phyloP scores from a whole-genome alignment of 225 moss, liverwort and hornwort genomes.

The Sphagnum contortum region DNA sequence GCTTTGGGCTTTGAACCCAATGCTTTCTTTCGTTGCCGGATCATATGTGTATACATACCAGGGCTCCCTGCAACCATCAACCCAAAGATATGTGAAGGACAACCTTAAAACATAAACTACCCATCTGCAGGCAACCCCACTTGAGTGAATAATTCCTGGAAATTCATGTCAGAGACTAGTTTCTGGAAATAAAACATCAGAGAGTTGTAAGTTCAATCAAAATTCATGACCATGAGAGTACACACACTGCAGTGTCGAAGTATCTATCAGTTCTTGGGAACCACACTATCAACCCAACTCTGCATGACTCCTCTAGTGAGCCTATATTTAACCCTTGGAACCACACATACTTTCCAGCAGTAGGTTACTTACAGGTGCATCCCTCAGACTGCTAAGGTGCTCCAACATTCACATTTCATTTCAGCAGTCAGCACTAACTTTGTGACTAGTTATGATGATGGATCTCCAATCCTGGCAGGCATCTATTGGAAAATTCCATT shows the following conservation, averaged over 20 bases:
- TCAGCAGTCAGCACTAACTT: no score
- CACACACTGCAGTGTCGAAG: background rate
- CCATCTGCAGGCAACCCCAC: background rate
- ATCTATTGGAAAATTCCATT: no score
- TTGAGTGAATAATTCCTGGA: background rate
- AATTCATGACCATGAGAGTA: background rate
- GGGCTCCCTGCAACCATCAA: slow-evolving; percentile 54
- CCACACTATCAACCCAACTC: no score
- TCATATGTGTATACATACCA: slow-evolving; percentile 84
- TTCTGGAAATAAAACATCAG: background rate
- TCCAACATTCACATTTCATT: no score
- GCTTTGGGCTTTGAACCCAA: slow-evolving; percentile 41
- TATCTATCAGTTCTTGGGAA: background rate
- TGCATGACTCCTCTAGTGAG: no score
- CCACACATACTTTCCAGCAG: no score
- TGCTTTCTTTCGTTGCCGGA: slow-evolving; percentile 76
- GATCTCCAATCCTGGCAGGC: no score
- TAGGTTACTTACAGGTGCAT: no score
- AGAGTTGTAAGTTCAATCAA: background rate
- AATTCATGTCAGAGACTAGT: background rate
- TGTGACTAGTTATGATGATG: no score
- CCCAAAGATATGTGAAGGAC: no score
- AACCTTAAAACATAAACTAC: background rate
- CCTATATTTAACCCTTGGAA: no score
- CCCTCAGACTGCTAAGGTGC: no score